A percentile compares a stretch with the other conserved stretches of the same genome.
Conservation (phyloP, 2,329 filamentous ascomycete genomes). For the Mariannaea elegans region DNA sequence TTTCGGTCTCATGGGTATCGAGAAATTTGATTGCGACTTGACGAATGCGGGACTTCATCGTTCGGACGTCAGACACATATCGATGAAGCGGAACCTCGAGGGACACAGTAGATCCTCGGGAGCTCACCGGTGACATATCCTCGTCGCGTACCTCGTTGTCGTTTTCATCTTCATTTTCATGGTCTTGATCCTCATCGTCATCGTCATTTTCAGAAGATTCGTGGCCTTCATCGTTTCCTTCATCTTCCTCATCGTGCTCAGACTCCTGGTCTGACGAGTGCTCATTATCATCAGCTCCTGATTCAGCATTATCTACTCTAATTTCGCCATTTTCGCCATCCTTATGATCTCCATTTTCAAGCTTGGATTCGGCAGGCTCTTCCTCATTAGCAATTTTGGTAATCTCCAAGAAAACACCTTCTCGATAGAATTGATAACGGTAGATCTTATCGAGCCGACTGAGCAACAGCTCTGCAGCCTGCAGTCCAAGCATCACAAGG, state of each 20-base stretch:
- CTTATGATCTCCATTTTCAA: constrained; percentile 25
- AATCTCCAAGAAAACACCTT: constrained; percentile 94
- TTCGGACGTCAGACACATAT: constrained; percentile 58
- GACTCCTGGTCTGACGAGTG: constrained; percentile 43
- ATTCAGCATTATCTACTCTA: constrained; percentile 42
- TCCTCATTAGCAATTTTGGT: constrained; percentile 74
- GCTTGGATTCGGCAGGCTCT: constrained; percentile 33
- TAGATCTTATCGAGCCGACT: constrained; percentile 88
- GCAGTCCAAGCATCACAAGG: constrained; percentile 85
- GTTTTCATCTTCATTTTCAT: constrained; percentile 63
- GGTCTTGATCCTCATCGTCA: constrained; percentile 59
- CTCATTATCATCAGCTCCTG: constrained; percentile 41
- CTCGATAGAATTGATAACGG: constrained; percentile 94
- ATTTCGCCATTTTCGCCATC: constrained; percentile 31
- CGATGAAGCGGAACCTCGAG: constrained; percentile 63
- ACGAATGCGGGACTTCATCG: constrained; percentile 74
- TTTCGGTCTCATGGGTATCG: constrained; percentile 81
- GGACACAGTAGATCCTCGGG: constrained; percentile 72
- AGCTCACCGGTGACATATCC: constrained; percentile 72
- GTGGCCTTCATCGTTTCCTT: constrained; percentile 51
- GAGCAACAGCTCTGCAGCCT: constrained; percentile 88
- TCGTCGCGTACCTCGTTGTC: constrained; percentile 62
- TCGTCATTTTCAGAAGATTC: constrained; percentile 50
- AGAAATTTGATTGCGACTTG: constrained; percentile 84
- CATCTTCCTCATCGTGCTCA: constrained; percentile 43